phyloP scores from a whole-genome alignment of 306 rosid species.

The Senna tora region DNA sequence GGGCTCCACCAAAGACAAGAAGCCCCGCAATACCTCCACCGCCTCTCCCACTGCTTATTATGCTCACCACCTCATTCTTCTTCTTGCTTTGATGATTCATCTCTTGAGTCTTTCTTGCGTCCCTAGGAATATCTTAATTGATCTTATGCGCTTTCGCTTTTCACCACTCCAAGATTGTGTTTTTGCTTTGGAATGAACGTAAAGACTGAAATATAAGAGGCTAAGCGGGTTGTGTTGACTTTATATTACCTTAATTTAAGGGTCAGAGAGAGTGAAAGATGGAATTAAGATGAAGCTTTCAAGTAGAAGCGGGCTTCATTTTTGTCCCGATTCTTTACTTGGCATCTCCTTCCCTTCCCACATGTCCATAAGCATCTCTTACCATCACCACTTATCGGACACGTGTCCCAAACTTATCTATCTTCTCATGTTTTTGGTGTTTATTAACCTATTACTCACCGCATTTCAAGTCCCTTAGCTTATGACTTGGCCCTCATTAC shows the following conservation, averaged over 20 bases:
- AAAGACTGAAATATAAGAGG: background rate
- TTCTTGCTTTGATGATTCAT: conserved; percentile 33
- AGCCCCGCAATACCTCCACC: conserved; percentile 39
- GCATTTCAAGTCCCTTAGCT: background rate
- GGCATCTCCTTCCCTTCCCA: background rate
- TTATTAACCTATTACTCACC: no score
- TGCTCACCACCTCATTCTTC: background rate
- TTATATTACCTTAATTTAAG: background rate
- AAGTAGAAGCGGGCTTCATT: background rate
- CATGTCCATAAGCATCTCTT: background rate
- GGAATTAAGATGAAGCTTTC: background rate
- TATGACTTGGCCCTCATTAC: background rate
- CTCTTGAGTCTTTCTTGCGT: background rate
- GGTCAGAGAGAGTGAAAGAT: background rate
- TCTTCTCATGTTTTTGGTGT: background rate
- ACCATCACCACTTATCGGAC: background rate
- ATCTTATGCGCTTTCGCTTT: background rate
- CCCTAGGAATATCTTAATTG: background rate
- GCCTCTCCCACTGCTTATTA: background rate
- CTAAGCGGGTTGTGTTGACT: background rate
- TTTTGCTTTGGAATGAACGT: background rate
- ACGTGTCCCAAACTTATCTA: background rate
- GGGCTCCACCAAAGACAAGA: conserved; percentile 45
- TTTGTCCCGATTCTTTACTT: background rate
- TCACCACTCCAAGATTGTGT: background rate